A percentile compares a stretch with the other conserved stretches of the same genome.
These are phyloP conservation scores for Litchi chinensis DNA, from an alignment of 345 rosid genomes.

Conservation along the genomic window DNA sequence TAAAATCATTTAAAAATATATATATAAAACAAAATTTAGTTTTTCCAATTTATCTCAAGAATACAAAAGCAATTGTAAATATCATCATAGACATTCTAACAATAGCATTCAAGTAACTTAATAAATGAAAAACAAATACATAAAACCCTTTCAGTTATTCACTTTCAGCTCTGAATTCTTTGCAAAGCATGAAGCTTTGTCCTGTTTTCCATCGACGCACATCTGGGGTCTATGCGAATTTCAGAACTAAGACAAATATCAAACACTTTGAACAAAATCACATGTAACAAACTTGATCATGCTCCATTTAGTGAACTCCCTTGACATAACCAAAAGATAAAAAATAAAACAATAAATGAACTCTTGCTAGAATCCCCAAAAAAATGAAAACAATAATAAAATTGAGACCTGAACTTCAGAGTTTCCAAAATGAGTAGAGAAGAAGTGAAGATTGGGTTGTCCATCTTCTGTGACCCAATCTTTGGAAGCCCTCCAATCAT, in stretches of 20 bases:
- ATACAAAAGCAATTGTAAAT: not conserved
- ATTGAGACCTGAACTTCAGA: conserved; percentile 74
- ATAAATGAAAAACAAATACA: not conserved
- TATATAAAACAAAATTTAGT: not conserved
- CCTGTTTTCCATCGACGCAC: not conserved
- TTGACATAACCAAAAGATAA: not conserved
- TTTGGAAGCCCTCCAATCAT: conserved; percentile 73
- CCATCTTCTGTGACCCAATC: conserved; percentile 74
- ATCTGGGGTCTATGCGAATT: not conserved
- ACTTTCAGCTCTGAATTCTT: not conserved
- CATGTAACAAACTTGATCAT: not conserved
- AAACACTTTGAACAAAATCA: conserved; percentile 6
- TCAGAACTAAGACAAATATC: not conserved
- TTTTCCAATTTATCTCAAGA: conserved; percentile 1
- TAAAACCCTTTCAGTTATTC: not conserved
- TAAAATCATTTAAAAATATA: not conserved
- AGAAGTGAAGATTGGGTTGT: conserved; percentile 60
- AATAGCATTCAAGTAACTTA: conserved; percentile 2
- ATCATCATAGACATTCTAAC: not conserved
- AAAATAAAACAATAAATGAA: not conserved
- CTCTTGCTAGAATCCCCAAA: not conserved
- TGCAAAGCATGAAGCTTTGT: not conserved
- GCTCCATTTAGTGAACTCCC: not conserved
- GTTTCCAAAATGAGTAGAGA: conserved; percentile 65
- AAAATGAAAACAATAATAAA: not conserved